Conservation (phyloP, 2,329 filamentous ascomycete species). For the Orbilia ellipsospora region DNA sequence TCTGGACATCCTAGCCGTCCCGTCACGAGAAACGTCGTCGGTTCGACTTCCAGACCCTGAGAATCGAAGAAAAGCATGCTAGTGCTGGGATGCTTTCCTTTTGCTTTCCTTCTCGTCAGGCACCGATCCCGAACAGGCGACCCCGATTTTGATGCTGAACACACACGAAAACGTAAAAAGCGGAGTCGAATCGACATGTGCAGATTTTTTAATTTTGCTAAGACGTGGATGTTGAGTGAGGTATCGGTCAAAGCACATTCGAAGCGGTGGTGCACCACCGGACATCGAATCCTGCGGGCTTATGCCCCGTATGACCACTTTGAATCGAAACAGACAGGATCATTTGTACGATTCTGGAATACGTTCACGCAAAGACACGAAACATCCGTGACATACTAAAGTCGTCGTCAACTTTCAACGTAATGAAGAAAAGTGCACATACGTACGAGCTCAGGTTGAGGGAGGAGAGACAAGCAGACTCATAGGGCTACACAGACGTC, state of each 20-base stretch:
- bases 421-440: neutral
- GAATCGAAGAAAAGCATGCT: slow-evolving; percentile 3
- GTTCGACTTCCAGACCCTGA: slow-evolving; percentile 26
- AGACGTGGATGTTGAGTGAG: neutral
- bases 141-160: slow-evolving; percentile 28
- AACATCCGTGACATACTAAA: neutral
- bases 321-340: slow-evolving; percentile 17
- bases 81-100: too few species aligned
- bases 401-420: slow-evolving; percentile 2
- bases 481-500: slow-evolving; percentile 30
- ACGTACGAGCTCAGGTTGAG: neutral
- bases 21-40: slow-evolving; percentile 37
- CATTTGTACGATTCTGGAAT: slow-evolving; percentile 7
- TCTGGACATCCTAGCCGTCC: slow-evolving; percentile 13
- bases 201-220: slow-evolving; percentile 18
- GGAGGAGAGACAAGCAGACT: neutral
- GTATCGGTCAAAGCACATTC: slow-evolving; percentile 2
- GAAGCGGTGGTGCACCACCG: neutral
- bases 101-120: slow-evolving; percentile 9
- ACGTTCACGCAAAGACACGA: neutral
- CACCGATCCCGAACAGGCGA: slow-evolving; percentile 47
- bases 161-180: slow-evolving; percentile 23
- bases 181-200: slow-evolving; percentile 29
- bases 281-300: slow-evolving; percentile 20
- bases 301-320: slow-evolving; percentile 18